phyloP scores from a whole-genome alignment of 768 basidiomycete genomes.

The Psilocybe azurescens region DNA sequence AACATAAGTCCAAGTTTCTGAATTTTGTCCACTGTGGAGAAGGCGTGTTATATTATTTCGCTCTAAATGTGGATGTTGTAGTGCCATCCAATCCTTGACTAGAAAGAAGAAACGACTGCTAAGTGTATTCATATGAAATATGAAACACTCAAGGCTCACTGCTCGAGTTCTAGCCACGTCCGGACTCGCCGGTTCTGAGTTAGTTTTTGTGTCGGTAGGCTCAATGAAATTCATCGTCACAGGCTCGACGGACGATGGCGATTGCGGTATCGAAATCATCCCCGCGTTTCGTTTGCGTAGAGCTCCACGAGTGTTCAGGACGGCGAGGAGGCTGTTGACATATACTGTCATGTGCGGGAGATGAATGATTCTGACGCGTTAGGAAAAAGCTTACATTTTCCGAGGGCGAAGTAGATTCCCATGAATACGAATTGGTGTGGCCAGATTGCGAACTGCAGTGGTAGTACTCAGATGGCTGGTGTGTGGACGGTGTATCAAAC shows the following conservation, averaged over 20 bases:
- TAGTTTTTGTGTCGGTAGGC: neutral
- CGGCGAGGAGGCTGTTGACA: constrained; percentile 39
- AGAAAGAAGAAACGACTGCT: no score
- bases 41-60: no score
- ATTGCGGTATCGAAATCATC: constrained; percentile 27
- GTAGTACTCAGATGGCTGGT: no score
- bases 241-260: constrained; percentile 27
- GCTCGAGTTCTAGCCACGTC: constrained; percentile 15
- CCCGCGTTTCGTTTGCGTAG: constrained; percentile 28
- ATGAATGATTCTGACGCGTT: neutral
- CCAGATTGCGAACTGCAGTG: constrained; percentile 29
- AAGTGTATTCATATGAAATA: neutral
- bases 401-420: constrained; percentile 31
- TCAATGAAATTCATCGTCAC: constrained; percentile 18
- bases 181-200: constrained; percentile 6
- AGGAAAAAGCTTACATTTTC: constrained; percentile 24
- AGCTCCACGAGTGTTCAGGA: constrained; percentile 33
- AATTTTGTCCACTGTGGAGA: no score
- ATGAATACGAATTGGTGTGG: constrained; percentile 31
- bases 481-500: no score
- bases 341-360: constrained; percentile 25
- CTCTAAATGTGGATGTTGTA: neutral
- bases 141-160: constrained; percentile 5
- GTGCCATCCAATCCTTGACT: constrained; percentile 13
- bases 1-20: no score